These are phyloP conservation scores for Globisporangium megalacanthum DNA, from an alignment of 352 stramenopile genomes.

Conservation along the genomic window DNA sequence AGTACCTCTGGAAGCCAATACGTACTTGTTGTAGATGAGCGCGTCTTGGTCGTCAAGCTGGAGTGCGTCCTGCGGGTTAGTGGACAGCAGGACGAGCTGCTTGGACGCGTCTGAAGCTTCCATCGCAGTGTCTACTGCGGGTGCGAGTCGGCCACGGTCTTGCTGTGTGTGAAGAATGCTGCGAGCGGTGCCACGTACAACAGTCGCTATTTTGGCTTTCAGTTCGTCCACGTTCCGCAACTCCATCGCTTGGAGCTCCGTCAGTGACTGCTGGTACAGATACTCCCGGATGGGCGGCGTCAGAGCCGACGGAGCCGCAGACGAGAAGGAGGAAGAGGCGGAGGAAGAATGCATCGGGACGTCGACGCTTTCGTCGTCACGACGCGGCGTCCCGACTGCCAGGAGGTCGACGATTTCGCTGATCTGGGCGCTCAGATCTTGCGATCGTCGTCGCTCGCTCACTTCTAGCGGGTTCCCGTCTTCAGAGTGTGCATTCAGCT, in stretches of 20 bases:
- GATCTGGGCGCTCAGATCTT: slow-evolving; percentile 12
- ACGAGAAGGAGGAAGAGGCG: too few relatives aligned
- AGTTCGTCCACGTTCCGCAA: slow-evolving; percentile 17
- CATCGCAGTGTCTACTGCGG: neutral
- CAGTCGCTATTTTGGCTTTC: slow-evolving; percentile 18
- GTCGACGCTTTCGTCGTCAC: slow-evolving; percentile 1
- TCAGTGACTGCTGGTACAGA: slow-evolving; percentile 29
- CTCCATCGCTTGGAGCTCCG: slow-evolving; percentile 14
- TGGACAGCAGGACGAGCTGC: neutral
- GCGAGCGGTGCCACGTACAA: slow-evolving; percentile 4
- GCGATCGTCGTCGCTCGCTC: slow-evolving; percentile 3
- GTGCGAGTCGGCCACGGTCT: neutral
- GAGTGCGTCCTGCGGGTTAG: slow-evolving; percentile 27
- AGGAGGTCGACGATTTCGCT: slow-evolving; percentile 12
- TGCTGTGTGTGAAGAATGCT: neutral
- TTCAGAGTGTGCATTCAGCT: neutral
- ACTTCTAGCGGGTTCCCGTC: neutral
- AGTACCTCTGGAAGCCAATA: slow-evolving; percentile 9
- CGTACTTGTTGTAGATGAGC: slow-evolving; percentile 32
- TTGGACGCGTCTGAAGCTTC: neutral
- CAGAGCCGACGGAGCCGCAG: neutral
- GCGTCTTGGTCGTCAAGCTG: slow-evolving; percentile 32
- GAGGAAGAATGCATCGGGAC: neutral
- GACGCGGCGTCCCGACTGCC: neutral
- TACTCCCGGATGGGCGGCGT: slow-evolving; percentile 13